Conservation (phyloP, 257 asterid genomes). For the Solanum tarapatanum region DNA sequence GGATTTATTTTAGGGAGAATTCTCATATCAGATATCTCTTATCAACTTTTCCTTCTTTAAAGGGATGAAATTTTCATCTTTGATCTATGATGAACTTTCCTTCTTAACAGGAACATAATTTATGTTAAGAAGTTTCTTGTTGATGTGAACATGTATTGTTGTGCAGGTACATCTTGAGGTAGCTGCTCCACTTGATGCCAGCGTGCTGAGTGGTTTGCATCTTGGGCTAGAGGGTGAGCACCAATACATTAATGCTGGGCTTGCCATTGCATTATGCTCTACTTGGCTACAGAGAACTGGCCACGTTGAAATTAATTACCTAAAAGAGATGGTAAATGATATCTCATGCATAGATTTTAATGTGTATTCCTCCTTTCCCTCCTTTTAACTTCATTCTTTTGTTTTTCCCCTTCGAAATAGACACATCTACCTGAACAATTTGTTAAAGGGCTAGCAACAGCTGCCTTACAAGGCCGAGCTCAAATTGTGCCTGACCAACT, state of each 20-base stretch:
- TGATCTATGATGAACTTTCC: background rate
- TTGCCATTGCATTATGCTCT: constrained; percentile 84
- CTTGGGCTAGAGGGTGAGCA: constrained; percentile 98
- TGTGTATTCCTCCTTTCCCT: background rate
- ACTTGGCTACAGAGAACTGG: constrained; percentile 93
- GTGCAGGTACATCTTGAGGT: constrained; percentile 76
- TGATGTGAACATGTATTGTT: constrained; percentile 10
- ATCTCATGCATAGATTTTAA: background rate
- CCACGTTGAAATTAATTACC: constrained; percentile 61
- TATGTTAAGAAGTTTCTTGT: background rate
- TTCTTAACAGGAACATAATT: background rate
- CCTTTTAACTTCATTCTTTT: background rate
- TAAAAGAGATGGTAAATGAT: constrained; percentile 62
- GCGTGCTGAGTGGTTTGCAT: constrained; percentile 47
- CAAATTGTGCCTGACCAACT: constrained; percentile 68
- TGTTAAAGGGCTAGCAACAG: constrained; percentile 63
- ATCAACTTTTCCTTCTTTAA: background rate
- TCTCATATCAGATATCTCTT: background rate
- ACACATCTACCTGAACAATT: constrained; percentile 82
- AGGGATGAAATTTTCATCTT: background rate
- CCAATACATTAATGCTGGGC: constrained; percentile 91
- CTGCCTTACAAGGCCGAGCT: constrained; percentile 91
- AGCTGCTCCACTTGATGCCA: constrained; percentile 64
- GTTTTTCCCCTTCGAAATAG: constrained; percentile 17
- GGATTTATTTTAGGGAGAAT: background rate